phyloP scores from a whole-genome alignment of 1,284 basidiomycete genomes.

The Wallemia ichthyophaga region DNA sequence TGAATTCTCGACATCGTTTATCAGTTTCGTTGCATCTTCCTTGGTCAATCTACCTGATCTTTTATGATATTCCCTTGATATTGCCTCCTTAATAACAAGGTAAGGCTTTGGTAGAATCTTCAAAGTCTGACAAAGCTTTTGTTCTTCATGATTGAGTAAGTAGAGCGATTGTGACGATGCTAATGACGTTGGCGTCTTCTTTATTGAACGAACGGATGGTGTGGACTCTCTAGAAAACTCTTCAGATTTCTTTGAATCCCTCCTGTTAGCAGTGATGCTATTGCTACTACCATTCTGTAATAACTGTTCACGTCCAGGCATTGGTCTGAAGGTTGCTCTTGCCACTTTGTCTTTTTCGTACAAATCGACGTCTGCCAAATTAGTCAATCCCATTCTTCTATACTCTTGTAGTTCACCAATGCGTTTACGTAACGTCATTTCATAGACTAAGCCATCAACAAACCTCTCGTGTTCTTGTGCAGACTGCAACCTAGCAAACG shows the following conservation, averaged over 20 bases:
- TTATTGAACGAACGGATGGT: slow-evolving; percentile 7
- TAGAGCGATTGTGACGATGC: slow-evolving; percentile 22
- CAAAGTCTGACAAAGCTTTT: slow-evolving; percentile 54
- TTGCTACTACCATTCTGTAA: not conserved
- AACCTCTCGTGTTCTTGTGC: slow-evolving; percentile 73
- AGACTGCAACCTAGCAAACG: slow-evolving; percentile 73
- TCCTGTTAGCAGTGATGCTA: not conserved
- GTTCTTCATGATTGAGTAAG: slow-evolving; percentile 55
- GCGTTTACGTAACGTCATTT: slow-evolving; percentile 48
- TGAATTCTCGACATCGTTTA: not conserved
- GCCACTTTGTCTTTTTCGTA: slow-evolving; percentile 45
- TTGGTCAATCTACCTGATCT: slow-evolving; percentile 53
- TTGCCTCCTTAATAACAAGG: slow-evolving; percentile 65
- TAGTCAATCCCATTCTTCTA: slow-evolving; percentile 48
- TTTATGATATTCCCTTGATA: slow-evolving; percentile 69
- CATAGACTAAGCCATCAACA: slow-evolving; percentile 62
- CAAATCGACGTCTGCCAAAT: slow-evolving; percentile 55
- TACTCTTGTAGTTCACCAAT: slow-evolving; percentile 72
- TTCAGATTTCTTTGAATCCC: not conserved
- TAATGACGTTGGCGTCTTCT: not conserved
- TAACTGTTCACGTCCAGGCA: not conserved
- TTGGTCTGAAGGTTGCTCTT: slow-evolving; percentile 17
- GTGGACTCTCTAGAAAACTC: slow-evolving; percentile 8
- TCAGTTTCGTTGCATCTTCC: slow-evolving; percentile 35
- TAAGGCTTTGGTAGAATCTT: slow-evolving; percentile 76